Evolutionary conservation across 2,329 filamentous ascomycete species (phyloP).

Genomic region (Sordariomycetes sp.): DNA sequence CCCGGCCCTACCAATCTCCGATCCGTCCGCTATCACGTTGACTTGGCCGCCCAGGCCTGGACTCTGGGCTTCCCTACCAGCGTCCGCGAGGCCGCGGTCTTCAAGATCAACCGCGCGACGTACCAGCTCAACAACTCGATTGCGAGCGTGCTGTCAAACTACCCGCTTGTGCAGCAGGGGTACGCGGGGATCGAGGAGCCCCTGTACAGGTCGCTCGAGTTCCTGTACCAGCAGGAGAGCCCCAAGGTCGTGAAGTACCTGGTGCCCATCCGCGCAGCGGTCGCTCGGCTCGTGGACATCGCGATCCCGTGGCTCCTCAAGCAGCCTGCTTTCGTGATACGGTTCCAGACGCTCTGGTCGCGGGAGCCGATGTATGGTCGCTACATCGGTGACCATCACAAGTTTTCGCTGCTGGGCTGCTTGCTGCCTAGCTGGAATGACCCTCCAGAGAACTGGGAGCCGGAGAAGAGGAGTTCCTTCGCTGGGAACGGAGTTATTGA

Average conservation of each 20-base stretch:
- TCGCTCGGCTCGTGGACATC: not conserved
- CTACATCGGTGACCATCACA: not conserved
- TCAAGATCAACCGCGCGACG: not conserved
- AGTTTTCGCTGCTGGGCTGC: not conserved
- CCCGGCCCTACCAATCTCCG: not conserved
- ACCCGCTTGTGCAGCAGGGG: not conserved
- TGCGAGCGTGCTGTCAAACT: not conserved
- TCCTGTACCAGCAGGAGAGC: not conserved
- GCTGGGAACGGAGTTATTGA: not conserved
- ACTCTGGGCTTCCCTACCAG: not conserved
- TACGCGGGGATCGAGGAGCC: not conserved
- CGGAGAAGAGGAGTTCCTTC: not conserved
- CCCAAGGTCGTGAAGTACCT: not conserved
- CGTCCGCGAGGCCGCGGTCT: not conserved
- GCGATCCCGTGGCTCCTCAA: not conserved
- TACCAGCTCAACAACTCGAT: not conserved
- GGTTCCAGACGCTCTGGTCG: not conserved
- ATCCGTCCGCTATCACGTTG: not conserved
- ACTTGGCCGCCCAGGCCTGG: not conserved
- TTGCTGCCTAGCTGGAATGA: not conserved
- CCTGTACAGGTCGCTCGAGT: not conserved
- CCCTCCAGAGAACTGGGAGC: not conserved
- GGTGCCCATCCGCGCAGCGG: not conserved
- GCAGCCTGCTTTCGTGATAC: not conserved
- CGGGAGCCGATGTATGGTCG: not conserved